Percentiles rank a stretch among this genome's conserved stretches.
These are phyloP conservation scores for Melanomma pulvis-pyrius DNA, from an alignment of 495 filamentous ascomycete genomes.

Conservation along the genomic window DNA sequence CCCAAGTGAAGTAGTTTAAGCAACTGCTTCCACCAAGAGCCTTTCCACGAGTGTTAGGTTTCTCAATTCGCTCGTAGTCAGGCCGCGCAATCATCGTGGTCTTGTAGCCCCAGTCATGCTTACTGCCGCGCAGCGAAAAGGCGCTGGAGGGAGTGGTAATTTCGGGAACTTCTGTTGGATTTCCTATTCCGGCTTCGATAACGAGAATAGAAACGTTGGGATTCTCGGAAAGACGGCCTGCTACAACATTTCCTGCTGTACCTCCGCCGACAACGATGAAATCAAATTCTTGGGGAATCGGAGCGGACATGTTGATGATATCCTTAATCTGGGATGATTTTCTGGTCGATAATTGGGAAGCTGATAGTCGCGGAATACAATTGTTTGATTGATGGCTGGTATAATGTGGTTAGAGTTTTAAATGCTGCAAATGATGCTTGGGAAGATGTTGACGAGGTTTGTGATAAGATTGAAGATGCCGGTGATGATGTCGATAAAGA, in stretches of 20 bases:
- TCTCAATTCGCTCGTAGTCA: conserved; percentile 64
- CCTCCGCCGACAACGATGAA: conserved; percentile 60
- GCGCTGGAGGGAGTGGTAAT: conserved; percentile 53
- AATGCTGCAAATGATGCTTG: no score
- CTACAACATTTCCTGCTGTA: conserved; percentile 61
- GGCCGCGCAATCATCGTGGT: conserved; percentile 63
- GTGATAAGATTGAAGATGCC: no score
- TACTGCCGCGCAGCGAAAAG: conserved; percentile 50
- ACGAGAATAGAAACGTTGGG: conserved; percentile 56
- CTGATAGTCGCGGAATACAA: no score
- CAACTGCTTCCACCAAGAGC: conserved; percentile 57
- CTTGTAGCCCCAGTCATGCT: conserved; percentile 66
- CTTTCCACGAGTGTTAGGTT: conserved; percentile 60
- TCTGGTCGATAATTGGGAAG: no score
- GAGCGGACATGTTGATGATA: background rate
- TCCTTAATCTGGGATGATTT: background rate
- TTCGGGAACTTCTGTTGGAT: conserved; percentile 47
- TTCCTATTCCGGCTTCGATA: conserved; percentile 53
- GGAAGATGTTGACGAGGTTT: no score
- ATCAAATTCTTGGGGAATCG: conserved; percentile 43
- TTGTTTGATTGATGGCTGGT: no score
- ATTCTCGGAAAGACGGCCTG: conserved; percentile 61
- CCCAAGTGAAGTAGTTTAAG: conserved; percentile 55
- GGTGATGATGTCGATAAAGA: no score
- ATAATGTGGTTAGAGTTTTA: no score